phyloP scores from a whole-genome alignment of 2,329 filamentous ascomycete species.

The Fusarium compactum region DNA sequence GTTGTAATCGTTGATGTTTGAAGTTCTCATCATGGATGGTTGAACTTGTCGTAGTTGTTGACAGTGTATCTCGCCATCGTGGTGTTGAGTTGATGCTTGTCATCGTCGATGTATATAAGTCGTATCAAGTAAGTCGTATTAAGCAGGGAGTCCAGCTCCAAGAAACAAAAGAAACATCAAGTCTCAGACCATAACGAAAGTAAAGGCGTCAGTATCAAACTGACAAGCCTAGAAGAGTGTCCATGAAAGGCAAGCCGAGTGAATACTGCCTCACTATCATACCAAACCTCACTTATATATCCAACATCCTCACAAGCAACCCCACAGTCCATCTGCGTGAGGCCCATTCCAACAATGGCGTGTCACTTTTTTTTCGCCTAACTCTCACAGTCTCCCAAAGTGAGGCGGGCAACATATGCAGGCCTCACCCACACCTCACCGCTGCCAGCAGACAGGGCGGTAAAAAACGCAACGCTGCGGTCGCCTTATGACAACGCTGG shows the following conservation, averaged over 20 bases:
- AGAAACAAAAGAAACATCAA: neutral
- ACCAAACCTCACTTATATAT: constrained; percentile 26
- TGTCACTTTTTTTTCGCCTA: constrained; percentile 25
- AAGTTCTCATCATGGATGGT: neutral
- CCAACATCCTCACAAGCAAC: neutral
- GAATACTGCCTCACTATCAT: constrained; percentile 8
- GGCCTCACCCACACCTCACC: constrained; percentile 30
- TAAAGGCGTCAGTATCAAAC: neutral
- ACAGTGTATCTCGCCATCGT: neutral
- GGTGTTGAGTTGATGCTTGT: neutral
- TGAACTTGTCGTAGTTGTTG: neutral
- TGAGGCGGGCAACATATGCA: constrained; percentile 38
- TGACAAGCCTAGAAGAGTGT: neutral
- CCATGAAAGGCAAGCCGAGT: neutral
- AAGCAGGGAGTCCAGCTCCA: constrained; percentile 25
- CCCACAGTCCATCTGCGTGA: constrained; percentile 10
- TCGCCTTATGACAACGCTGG: constrained; percentile 3
- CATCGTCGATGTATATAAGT: neutral
- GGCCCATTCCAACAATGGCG: constrained; percentile 28
- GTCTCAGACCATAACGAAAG: neutral
- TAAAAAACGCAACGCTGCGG: constrained; percentile 20
- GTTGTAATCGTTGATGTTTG: neutral
- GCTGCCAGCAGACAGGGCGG: constrained; percentile 17
- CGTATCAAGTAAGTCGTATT: neutral
- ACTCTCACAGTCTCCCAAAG: neutral